Evolutionary conservation across 2,329 filamentous ascomycete genomes (phyloP), one percentile per base, ranked within the genome.

Genomic region (Phialophora tarda): DNA sequence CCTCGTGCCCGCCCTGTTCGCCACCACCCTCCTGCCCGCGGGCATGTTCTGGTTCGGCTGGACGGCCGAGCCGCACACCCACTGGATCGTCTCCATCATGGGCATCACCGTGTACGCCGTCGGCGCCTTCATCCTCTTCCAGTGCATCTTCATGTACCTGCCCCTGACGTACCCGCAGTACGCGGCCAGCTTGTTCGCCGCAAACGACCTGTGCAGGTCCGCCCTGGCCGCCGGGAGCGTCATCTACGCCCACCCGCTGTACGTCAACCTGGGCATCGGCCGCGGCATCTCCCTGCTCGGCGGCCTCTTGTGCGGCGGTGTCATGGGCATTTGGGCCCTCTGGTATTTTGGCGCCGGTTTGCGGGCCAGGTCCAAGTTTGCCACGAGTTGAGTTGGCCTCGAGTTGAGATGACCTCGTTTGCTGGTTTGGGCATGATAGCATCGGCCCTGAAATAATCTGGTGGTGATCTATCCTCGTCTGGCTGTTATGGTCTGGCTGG

Each of bases 291-390:
- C 69, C 73, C 73, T 76, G 44, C 71, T 74, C 67, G 81, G 53
- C 72, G 81, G 78, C 1, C 62, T 78, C 62, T 72, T 73, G 59
- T 72, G 74, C 10, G 79, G 64, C 28, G 69, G 79, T 58, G 74
- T 87, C 67, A 68, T 84, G n/a, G 86, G 86, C 14, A 85, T 90
- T 53, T 88, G 83, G 78, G 75, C 82, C 50, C 77, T 90, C 64
- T 90, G 84, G 76, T 84, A 83, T 69, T 86, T 78, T 66, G 86
- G 87, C 2, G 83, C 81, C 26, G 79, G 74, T 58, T 75, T 89
- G 66, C 81, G 87, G 66, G 78, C 82, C 6, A 79, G 85, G 74
- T 87, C 85, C 76, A 84, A 83, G 75, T 89, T 89, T 30, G 69
- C 65, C 48, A 53, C 59, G 60, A 32, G 21, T 23, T 55, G 24